Evolutionary conservation across 1,284 basidiomycete genomes (phyloP), one percentile per base, ranked within the genome.

Genomic region (Apiotrichum siamense): DNA sequence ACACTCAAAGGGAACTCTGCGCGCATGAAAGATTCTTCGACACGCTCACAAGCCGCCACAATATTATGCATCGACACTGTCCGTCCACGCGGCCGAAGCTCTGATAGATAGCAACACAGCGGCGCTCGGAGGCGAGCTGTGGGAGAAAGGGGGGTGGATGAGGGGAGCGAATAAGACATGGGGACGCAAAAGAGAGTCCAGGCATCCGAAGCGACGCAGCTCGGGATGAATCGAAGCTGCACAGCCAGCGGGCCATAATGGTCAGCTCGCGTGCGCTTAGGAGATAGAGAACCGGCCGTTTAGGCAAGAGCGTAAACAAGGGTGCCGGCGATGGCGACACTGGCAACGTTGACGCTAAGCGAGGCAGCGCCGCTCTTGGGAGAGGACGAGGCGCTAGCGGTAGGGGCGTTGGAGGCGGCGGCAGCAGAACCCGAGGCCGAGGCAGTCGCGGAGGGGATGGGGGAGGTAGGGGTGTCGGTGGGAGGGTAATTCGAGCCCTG

Each of bases 401-500:
- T 17, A 15, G 27, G 18, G 20, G 26, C 32, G 27, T 13, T 10
- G 24, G 41, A 35, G 21, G 32, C 13, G 11, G 35, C 4, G 15
- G 39, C 10, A 24, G 47, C 50, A 26, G 41, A 26, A 21, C 45
- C 39, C 33, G 50, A 42, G 20, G 31, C 25, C 15, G 38, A 17
- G 33, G 18, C 20, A n/a, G 21, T 31, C 1, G 45, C 17, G 5
- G 41, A 23, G 20, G 11, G 29, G 25, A 18, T 12, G n/a, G 26
- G 39, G 23, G 18, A 13, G 36, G 35, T 7, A 18, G 33, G 18
- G 13, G 10, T 18, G 21, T 43, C 44, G 26, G 38, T 49, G 15
- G 78, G 63, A 18, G 86, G 84, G 71, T 85, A 88, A 9, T 77
- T 11, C 13, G 86, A 77, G 45, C 81, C 81, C 36, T 75, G 60